These are phyloP conservation scores for Lasiosphaeris hirsuta DNA, from an alignment of 495 filamentous ascomycete species.

Conservation along the genomic window DNA sequence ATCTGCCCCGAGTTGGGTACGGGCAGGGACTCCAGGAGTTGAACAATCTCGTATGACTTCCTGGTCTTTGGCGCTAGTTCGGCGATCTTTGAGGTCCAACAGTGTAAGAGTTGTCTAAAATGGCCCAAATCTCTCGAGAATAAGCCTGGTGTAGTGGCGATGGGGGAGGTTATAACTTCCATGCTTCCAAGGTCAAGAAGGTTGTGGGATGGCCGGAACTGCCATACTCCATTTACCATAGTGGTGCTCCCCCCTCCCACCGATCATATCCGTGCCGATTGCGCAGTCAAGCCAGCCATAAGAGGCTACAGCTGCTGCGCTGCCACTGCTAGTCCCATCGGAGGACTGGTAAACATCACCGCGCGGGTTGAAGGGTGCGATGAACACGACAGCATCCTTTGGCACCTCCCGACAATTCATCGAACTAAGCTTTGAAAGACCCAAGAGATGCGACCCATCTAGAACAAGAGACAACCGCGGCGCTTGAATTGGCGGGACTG, in stretches of 20 bases:
- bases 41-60: not conserved
- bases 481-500: conserved; percentile 4
- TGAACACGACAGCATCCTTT: no score
- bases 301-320: conserved; percentile 38
- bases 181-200: not conserved
- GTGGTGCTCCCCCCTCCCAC: conserved; percentile 2
- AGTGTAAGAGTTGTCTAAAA: not conserved
- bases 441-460: conserved; percentile 12
- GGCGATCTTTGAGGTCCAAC: not conserved
- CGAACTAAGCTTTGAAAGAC: conserved; percentile 14
- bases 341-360: conserved; percentile 51
- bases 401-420: conserved; percentile 8
- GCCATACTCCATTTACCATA: conserved; percentile 1
- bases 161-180: no score
- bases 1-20: conserved; percentile 1
- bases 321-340: conserved; percentile 39
- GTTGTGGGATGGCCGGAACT: conserved; percentile 4
- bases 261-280: conserved; percentile 39
- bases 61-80: not conserved
- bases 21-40: conserved; percentile 3
- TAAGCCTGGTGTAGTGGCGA: no score
- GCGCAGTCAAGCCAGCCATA: conserved; percentile 50
- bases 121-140: not conserved
- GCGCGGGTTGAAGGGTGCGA: conserved; percentile 46
- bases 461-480: not conserved